Percentiles rank a stretch among this genome's conserved stretches.
phyloP scores from a whole-genome alignment of 1,284 basidiomycete genomes.

The Austroboletus niveus region DNA sequence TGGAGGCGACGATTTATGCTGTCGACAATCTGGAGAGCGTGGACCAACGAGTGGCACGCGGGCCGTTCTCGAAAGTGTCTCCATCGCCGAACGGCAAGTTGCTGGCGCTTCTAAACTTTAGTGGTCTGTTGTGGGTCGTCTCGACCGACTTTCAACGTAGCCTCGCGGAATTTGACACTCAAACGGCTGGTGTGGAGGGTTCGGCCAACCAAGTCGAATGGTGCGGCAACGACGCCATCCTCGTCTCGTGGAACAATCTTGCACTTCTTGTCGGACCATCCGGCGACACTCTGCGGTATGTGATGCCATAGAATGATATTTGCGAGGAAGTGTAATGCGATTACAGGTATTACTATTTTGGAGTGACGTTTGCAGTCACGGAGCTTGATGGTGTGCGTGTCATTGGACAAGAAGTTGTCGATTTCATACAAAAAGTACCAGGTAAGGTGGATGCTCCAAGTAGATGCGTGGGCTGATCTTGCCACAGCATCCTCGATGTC shows the following conservation, averaged over 20 bases:
- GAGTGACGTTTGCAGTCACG: slow-evolving; percentile 74
- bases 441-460: slow-evolving; percentile 42
- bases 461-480: slow-evolving; percentile 5
- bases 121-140: slow-evolving; percentile 84
- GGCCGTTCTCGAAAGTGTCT: slow-evolving; percentile 85
- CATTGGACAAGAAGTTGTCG: slow-evolving; percentile 76
- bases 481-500: slow-evolving; percentile 67
- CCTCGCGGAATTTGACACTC: slow-evolving; percentile 83
- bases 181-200: slow-evolving; percentile 51
- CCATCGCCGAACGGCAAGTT: slow-evolving; percentile 94
- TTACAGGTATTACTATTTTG: slow-evolving; percentile 76
- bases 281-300: slow-evolving; percentile 84
- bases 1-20: slow-evolving; percentile 73
- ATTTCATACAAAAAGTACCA: slow-evolving; percentile 93
- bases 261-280: slow-evolving; percentile 89
- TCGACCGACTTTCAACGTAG: slow-evolving; percentile 89
- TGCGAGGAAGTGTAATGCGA: slow-evolving; percentile 37
- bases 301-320: slow-evolving; percentile 5
- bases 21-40: slow-evolving; percentile 85
- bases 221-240: slow-evolving; percentile 96
- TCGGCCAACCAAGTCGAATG: slow-evolving; percentile 76
- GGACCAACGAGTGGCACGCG: slow-evolving; percentile 86
- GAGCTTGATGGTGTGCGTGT: slow-evolving; percentile 90
- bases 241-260: slow-evolving; percentile 80
- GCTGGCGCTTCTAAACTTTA: slow-evolving; percentile 78